Evolutionary conservation across 2,329 filamentous ascomycete species (phyloP).

Genomic region (Talaromyces amestolkiae): DNA sequence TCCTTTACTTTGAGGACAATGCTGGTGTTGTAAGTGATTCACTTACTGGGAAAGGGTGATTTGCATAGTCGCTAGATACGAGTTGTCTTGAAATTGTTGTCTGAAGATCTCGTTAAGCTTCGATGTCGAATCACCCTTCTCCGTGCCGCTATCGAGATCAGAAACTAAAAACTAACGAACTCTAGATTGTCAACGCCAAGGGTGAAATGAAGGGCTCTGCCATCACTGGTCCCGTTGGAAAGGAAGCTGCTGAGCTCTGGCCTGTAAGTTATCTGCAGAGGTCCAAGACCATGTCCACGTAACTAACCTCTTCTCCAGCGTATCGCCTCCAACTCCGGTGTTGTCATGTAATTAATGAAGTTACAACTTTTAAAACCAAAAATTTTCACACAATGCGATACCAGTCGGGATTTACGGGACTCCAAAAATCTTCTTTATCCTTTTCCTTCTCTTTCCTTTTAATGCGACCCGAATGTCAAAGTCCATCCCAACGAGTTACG

Average conservation of each 20-base stretch:
- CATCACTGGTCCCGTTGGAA: constrained; percentile 98
- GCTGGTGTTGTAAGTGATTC: constrained; percentile 82
- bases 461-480: constrained; percentile 6
- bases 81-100: background rate
- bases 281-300: constrained; percentile 7
- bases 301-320: constrained; percentile 57
- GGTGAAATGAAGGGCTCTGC: constrained; percentile 99
- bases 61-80: background rate
- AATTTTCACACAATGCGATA: constrained; percentile 20
- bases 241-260: constrained; percentile 99
- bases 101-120: background rate
- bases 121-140: background rate
- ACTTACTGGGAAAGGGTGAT: background rate
- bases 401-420: constrained; percentile 20
- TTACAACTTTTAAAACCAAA: constrained; percentile 14
- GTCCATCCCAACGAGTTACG: background rate
- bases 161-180: background rate
- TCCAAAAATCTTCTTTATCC: constrained; percentile 13
- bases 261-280: constrained; percentile 63
- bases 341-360: constrained; percentile 83
- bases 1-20: constrained; percentile 99
- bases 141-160: background rate
- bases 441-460: background rate
- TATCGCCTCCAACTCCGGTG: constrained; percentile 99
- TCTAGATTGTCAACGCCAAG: constrained; percentile 99